Conservation (phyloP, 176 grass and related monocot genomes). For the Paspalum notatum region DNA sequence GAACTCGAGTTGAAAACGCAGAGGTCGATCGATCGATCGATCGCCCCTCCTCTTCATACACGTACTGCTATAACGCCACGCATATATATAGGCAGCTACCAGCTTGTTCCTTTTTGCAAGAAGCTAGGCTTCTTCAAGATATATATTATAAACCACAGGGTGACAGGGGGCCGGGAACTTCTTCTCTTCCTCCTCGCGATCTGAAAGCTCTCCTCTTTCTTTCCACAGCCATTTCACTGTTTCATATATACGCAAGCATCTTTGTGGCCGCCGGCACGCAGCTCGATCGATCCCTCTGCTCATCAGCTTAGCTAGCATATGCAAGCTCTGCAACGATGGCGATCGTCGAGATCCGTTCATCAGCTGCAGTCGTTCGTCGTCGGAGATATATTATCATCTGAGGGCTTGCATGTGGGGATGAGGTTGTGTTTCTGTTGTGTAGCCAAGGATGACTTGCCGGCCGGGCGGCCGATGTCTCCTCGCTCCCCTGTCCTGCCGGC, state of each 20-base stretch:
- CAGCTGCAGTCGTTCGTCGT: background rate
- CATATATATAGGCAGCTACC: background rate
- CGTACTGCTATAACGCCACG: too few species aligned
- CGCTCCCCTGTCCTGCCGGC: too few species aligned
- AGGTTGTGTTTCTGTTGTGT: conserved; percentile 61
- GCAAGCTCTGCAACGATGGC: background rate
- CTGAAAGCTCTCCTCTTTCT: background rate
- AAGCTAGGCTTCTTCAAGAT: too few species aligned
- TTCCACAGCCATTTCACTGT: background rate
- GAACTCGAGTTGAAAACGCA: background rate
- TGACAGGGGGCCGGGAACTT: too few species aligned
- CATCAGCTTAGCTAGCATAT: background rate
- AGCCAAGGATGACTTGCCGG: conserved; percentile 99
- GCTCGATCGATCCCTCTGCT: background rate
- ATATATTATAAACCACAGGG: too few species aligned
- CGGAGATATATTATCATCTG: conserved; percentile 31
- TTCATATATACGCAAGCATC: too few species aligned
- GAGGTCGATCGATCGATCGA: background rate
- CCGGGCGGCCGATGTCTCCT: conserved; percentile 39
- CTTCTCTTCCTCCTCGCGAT: too few species aligned
- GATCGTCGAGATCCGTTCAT: too few species aligned
- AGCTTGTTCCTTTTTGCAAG: too few species aligned
- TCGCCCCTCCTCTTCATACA: background rate
- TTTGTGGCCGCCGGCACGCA: background rate
- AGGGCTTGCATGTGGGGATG: conserved; percentile 70